phyloP scores from a whole-genome alignment of 805 yeast species.

The Komagataella pastoris region DNA sequence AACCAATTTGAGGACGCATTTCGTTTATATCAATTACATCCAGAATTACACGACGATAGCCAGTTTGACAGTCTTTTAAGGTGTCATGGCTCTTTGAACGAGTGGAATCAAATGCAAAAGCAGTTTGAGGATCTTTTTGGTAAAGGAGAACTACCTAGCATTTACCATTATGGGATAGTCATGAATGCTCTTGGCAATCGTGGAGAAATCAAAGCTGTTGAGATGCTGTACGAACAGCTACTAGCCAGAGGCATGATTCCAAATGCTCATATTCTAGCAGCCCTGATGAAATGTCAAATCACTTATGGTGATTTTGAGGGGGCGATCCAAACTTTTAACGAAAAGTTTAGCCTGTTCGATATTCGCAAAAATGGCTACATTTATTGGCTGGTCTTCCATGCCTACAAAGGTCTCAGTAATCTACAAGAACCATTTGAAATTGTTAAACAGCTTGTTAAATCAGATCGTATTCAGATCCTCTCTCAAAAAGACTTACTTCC shows the following conservation, averaged over 20 bases:
- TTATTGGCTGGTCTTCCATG: conserved; percentile 20
- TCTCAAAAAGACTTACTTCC: conserved; percentile 7
- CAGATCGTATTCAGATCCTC: conserved; percentile 13
- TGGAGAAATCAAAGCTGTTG: conserved; percentile 35
- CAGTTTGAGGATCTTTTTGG: conserved; percentile 46
- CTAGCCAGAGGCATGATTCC: conserved; percentile 33
- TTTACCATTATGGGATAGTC: conserved; percentile 41
- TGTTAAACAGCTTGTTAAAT: conserved; percentile 5
- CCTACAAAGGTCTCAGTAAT: conserved; percentile 23
- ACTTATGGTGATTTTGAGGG: conserved; percentile 20
- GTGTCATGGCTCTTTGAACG: conserved; percentile 27
- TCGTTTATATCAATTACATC: conserved; percentile 21
- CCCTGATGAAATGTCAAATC: conserved; percentile 29
- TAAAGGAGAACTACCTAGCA: conserved; percentile 36
- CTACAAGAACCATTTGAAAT: conserved; percentile 17
- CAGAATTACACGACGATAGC: conserved; percentile 27
- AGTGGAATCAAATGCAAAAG: conserved; percentile 42
- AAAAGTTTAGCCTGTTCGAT: background rate
- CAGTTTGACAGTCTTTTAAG: conserved; percentile 35
- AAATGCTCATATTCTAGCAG: conserved; percentile 24
- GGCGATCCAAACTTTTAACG: conserved; percentile 21
- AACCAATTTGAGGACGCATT: conserved; percentile 12
- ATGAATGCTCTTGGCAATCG: conserved; percentile 42
- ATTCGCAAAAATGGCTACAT: background rate
- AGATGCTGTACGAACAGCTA: conserved; percentile 34